Conservation (phyloP, 78 protist genomes). For the Dictyostelium discoideum region DNA sequence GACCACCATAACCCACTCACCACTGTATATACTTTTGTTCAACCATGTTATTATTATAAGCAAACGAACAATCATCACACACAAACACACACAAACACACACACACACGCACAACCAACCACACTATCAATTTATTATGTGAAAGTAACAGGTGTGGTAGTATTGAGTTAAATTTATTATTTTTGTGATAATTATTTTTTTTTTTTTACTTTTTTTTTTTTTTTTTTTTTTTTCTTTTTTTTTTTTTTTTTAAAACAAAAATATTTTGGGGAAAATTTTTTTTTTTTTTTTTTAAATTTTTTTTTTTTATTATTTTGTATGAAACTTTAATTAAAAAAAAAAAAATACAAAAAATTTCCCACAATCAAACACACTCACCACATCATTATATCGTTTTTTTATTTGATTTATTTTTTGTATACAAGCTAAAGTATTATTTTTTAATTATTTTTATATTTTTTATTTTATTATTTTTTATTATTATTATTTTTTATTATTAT, state of each 20-base stretch:
- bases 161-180: neutral
- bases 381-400: neutral
- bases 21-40: neutral
- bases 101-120: neutral
- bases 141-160: neutral
- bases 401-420: neutral
- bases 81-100: neutral
- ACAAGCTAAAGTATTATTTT: neutral
- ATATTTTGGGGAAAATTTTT: too few species aligned
- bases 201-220: too few species aligned
- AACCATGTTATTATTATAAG: neutral
- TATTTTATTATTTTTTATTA: neutral
- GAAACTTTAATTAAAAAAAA: neutral
- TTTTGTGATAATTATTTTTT: too few species aligned
- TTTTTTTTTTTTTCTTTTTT: too few species aligned
- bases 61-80: neutral
- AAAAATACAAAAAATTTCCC: neutral
- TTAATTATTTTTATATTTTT: neutral
- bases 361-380: neutral
- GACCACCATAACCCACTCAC: neutral
- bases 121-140: neutral
- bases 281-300: too few species aligned
- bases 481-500: neutral
- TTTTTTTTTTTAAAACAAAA: too few species aligned
- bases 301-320: neutral